Evolutionary conservation across 2,329 filamentous ascomycete species (phyloP), one percentile per base, ranked within the genome.

Genomic region (Pseudogymnoascus sp.): DNA sequence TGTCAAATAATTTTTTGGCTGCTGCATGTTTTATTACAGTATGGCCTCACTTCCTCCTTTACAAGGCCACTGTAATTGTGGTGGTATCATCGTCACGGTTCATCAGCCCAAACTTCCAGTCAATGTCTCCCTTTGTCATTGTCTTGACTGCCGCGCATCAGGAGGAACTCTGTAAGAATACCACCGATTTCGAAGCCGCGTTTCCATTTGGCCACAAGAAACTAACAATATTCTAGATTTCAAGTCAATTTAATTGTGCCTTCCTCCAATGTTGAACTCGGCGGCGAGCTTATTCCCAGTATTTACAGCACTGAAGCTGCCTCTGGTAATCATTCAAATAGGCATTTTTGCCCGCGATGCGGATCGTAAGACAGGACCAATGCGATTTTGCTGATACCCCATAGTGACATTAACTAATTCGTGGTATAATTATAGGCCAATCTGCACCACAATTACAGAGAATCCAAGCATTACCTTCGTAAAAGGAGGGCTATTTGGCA

Each of bases 401-500:
- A 16, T 11, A 49, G 28, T 23, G 12, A 25, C 43, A 49, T 49
- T 28, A 4, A 28, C 43, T 49, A 28, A 28, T 21, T 36, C 4
- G 25, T 21, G 14, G 14, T 7, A 31, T n/a, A 5, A 60, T 18
- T 14, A 3, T 14, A 66, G 63, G 18, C 61, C 65, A 21, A 63
- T 66, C 6, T 61, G 61, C 28, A 62, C 63, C 21, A 61, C 62
- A n/a, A 42, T 65, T 8, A 28, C 40, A 14, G 21, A 62, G 28
- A 40, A 59, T 11, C 64, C 65, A 18, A 23, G 61, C 14, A 61
- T 38, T 5, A 42, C 42, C 14, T 37, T 63, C 28, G 21, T 66
- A 12, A 66, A 66, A 40, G 65, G 65, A n/a, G 65, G 65, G 5
- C 23, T 66, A 11, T 66, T 65, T 60, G 64, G 60, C 5, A 46